Evolutionary conservation across 441 rosid species (phyloP).

Genomic region (Eutrema salsugineum): DNA sequence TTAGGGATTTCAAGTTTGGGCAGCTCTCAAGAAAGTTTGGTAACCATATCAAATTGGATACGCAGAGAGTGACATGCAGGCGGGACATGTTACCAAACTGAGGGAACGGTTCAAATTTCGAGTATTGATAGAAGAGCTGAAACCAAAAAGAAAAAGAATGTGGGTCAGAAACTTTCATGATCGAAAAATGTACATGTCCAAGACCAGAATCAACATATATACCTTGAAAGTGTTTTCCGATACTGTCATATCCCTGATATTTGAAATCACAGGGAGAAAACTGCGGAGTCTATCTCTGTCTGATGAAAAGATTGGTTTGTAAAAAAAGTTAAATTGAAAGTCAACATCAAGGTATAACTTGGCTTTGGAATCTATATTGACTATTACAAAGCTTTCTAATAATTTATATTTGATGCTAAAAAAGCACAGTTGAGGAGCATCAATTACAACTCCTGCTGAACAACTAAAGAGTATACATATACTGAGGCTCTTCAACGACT

Average conservation of each 20-base stretch:
- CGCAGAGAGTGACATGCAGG: neutral
- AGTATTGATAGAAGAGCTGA: neutral
- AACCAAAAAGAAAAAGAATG: no score
- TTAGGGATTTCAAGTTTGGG: neutral
- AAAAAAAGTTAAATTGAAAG: neutral
- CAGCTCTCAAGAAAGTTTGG: slow-evolving; percentile 3
- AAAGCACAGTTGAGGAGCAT: neutral
- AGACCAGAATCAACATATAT: neutral
- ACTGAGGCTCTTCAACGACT: neutral
- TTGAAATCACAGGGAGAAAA: neutral
- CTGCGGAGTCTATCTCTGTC: neutral
- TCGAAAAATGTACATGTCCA: neutral
- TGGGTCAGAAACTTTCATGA: neutral
- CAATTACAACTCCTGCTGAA: neutral
- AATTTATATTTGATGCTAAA: neutral
- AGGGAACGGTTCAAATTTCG: neutral
- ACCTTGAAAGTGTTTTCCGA: neutral
- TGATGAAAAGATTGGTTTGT: neutral
- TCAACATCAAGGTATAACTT: neutral
- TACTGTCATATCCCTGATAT: neutral
- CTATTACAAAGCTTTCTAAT: neutral
- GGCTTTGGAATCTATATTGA: neutral
- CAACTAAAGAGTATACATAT: neutral
- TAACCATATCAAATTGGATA: neutral
- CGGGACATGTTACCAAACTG: neutral